Evolutionary conservation across 148 eudicot genomes (phyloP).

Genomic region (Mesembryanthemum crystallinum): DNA sequence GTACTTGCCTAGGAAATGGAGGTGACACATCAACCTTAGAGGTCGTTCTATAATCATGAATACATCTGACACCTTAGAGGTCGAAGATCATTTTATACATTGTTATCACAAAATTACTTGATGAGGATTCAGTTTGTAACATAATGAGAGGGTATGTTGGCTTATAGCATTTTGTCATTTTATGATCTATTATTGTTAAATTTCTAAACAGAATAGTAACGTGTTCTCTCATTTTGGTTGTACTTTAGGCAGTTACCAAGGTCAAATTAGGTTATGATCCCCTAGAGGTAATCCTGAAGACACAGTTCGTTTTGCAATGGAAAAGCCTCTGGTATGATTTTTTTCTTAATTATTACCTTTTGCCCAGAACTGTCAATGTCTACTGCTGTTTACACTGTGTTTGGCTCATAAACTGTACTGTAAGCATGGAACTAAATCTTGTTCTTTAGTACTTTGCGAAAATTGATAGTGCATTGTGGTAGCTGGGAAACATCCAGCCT

Average conservation of each 20-base stretch:
- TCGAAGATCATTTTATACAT: too few species aligned
- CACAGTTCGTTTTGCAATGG: conserved; percentile 93
- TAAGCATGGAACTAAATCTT: not conserved
- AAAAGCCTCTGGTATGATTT: conserved; percentile 83
- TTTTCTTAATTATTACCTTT: not conserved
- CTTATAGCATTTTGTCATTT: not conserved
- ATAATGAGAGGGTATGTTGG: not conserved
- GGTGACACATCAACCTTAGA: too few species aligned
- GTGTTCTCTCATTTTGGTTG: conserved; percentile 5
- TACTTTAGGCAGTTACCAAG: conserved; percentile 85
- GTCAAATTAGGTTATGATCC: conserved; percentile 98
- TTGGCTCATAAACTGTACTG: not conserved
- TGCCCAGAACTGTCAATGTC: not conserved
- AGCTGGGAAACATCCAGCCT: not conserved
- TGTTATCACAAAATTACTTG: too few species aligned
- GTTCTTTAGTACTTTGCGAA: not conserved
- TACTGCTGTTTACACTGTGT: conserved; percentile 3
- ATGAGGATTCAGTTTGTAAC: not conserved
- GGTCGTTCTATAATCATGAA: too few species aligned
- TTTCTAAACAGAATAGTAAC: conserved; percentile 4
- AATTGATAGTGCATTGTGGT: not conserved
- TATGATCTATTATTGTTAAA: not conserved
- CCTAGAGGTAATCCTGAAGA: conserved; percentile 99
- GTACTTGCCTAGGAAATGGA: too few species aligned
- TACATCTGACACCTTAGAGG: too few species aligned